These are phyloP conservation scores for Aspergillus ustus DNA, from an alignment of 2,329 filamentous ascomycete genomes.

Conservation along the genomic window DNA sequence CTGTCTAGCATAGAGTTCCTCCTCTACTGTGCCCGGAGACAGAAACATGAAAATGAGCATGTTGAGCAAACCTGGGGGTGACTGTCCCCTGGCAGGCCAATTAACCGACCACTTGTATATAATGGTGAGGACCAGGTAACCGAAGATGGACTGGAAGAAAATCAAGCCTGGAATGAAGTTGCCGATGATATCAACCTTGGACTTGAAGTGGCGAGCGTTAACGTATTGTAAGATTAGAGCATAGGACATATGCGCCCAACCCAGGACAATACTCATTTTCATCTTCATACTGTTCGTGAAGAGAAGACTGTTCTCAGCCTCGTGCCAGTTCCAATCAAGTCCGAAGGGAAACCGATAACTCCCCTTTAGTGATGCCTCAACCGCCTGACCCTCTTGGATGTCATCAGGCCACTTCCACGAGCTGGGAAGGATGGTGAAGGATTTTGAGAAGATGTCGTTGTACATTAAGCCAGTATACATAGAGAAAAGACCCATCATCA, in stretches of 20 bases:
- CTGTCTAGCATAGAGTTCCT: constrained; percentile 80
- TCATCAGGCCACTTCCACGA: constrained; percentile 83
- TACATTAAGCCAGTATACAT: constrained; percentile 97
- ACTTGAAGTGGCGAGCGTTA: constrained; percentile 94
- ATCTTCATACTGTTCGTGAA: constrained; percentile 99
- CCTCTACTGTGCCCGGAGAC: constrained; percentile 71
- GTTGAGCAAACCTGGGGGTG: constrained; percentile 88
- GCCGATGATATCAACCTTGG: constrained; percentile 92
- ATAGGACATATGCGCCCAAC: constrained; percentile 96
- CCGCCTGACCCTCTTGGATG: constrained; percentile 67
- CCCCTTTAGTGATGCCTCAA: constrained; percentile 70
- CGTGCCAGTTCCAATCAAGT: constrained; percentile 95
- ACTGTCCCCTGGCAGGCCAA: constrained; percentile 70
- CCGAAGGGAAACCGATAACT: constrained; percentile 93
- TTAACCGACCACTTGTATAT: constrained; percentile 96
- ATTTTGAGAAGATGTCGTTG: constrained; percentile 96
- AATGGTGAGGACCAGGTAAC: constrained; percentile 91
- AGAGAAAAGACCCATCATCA: constrained; percentile 97
- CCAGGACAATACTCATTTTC: constrained; percentile 98
- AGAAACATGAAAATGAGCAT: constrained; percentile 99
- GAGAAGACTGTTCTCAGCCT: constrained; percentile 88
- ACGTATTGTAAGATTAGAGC: constrained; percentile 90
- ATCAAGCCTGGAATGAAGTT: constrained; percentile 99
- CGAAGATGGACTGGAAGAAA: constrained; percentile 99
- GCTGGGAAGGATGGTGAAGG: constrained; percentile 84